phyloP scores from a whole-genome alignment of 1,139 yeast genomes.

The Geotrichum citri-aurantii region DNA sequence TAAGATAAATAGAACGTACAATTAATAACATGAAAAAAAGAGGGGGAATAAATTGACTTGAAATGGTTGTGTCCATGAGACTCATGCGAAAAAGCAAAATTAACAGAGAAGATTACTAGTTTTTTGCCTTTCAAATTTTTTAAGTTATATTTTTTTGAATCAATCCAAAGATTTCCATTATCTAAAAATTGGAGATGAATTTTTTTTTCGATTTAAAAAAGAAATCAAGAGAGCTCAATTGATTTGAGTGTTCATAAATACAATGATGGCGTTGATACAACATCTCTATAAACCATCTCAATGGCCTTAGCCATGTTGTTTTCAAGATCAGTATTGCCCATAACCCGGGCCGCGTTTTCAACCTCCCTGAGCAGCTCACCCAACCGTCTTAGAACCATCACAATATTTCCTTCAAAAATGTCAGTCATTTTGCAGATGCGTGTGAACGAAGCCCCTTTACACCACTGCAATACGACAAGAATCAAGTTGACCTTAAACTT shows the following conservation, averaged over 20 bases:
- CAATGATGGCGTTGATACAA: conserved; percentile 92
- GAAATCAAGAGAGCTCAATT: no score
- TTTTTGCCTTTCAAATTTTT: no score
- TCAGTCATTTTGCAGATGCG: conserved; percentile 98
- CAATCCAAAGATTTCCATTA: no score
- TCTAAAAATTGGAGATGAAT: no score
- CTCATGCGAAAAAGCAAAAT: no score
- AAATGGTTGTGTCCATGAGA: no score
- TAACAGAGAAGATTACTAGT: no score
- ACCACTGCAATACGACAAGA: conserved; percentile 97
- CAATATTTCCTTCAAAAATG: conserved; percentile 93
- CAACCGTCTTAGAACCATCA: conserved; percentile 86
- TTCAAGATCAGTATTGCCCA: conserved; percentile 81
- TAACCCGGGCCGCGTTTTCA: conserved; percentile 84
- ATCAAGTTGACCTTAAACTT: conserved; percentile 85
- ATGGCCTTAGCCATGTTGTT: conserved; percentile 83
- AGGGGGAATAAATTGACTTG: no score
- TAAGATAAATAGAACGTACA: no score
- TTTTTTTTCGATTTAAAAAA: no score
- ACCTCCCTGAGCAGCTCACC: conserved; percentile 91
- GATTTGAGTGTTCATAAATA: conserved; percentile 43
- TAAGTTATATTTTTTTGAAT: no score
- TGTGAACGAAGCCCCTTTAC: conserved; percentile 91
- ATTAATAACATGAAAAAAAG: no score
- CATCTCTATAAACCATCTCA: conserved; percentile 85